Evolutionary conservation across 139 green algal species (phyloP).

Genomic region (Microglena sp.): DNA sequence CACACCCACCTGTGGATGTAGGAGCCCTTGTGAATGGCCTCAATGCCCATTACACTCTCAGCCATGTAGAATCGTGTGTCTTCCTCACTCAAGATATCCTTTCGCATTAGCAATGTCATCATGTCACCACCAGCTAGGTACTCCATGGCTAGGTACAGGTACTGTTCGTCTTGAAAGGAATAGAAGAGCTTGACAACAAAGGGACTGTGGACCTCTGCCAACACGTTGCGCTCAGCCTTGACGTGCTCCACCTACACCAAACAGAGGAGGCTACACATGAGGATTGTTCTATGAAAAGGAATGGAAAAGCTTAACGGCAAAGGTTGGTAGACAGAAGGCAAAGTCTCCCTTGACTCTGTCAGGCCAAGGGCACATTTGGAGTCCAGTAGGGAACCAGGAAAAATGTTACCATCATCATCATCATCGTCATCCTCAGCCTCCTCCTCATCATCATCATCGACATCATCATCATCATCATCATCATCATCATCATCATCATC

Average conservation of each 20-base stretch:
- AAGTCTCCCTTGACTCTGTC: too few species aligned
- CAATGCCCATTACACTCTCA: conserved; percentile 80
- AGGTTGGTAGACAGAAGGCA: too few species aligned
- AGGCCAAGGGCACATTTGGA: too few species aligned
- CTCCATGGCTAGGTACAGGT: conserved; percentile 97
- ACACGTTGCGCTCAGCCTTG: conserved; percentile 86
- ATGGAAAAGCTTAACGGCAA: too few species aligned
- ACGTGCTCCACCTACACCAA: conserved; percentile 95
- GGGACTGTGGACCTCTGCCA: conserved; percentile 82
- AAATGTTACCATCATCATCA: too few species aligned
- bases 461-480: too few species aligned
- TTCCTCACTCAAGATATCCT: conserved; percentile 83
- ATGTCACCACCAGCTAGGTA: conserved; percentile 94
- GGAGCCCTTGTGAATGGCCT: conserved; percentile 74
- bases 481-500: too few species aligned
- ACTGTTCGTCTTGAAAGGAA: conserved; percentile 91
- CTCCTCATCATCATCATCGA: too few species aligned
- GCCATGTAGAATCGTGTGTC: conserved; percentile 86
- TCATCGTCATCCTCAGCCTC: too few species aligned
- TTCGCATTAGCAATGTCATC: conserved; percentile 98
- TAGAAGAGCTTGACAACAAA: conserved; percentile 91
- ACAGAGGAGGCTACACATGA: too few species aligned
- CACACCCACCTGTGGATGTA: conserved; percentile 74
- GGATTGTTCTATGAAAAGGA: too few species aligned
- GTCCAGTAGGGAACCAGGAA: too few species aligned